phyloP scores from a whole-genome alignment of 768 basidiomycete genomes.

The Hygrophorus pudorinus region DNA sequence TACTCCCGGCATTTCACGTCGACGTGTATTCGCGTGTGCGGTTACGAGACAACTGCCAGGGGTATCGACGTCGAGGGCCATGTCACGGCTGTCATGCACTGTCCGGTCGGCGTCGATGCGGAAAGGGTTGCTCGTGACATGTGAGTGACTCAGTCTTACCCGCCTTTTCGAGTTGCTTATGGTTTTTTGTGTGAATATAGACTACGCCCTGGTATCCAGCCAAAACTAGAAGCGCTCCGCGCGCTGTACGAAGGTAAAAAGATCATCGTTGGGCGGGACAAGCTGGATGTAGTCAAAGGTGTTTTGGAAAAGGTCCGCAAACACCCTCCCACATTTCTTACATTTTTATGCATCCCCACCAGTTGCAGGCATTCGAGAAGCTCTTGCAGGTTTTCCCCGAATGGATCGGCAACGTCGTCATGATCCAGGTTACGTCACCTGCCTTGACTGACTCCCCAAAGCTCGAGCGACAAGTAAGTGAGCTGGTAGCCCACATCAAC shows the following conservation, averaged over 20 bases:
- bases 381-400: slow-evolving; percentile 88
- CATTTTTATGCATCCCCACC: neutral
- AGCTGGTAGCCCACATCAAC: slow-evolving; percentile 91
- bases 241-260: slow-evolving; percentile 92
- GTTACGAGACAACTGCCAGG: slow-evolving; percentile 70
- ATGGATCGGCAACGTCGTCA: slow-evolving; percentile 85
- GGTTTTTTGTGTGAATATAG: slow-evolving; percentile 21
- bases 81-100: slow-evolving; percentile 74
- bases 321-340: neutral
- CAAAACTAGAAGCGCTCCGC: slow-evolving; percentile 81
- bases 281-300: slow-evolving; percentile 97
- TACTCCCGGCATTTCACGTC: slow-evolving; percentile 93
- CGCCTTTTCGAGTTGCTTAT: neutral
- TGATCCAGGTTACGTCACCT: slow-evolving; percentile 91
- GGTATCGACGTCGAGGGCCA: slow-evolving; percentile 84
- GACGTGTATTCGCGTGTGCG: slow-evolving; percentile 92
- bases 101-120: slow-evolving; percentile 93
- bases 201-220: slow-evolving; percentile 69
- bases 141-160: slow-evolving; percentile 26
- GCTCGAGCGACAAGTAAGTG: slow-evolving; percentile 87
- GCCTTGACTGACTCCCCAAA: slow-evolving; percentile 88
- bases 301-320: slow-evolving; percentile 79
- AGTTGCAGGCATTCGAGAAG: slow-evolving; percentile 94
- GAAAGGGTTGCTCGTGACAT: slow-evolving; percentile 79
- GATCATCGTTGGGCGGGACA: slow-evolving; percentile 96